These are phyloP conservation scores for Epithemia pelagica DNA, from an alignment of 108 stramenopile genomes.

Conservation along the genomic window DNA sequence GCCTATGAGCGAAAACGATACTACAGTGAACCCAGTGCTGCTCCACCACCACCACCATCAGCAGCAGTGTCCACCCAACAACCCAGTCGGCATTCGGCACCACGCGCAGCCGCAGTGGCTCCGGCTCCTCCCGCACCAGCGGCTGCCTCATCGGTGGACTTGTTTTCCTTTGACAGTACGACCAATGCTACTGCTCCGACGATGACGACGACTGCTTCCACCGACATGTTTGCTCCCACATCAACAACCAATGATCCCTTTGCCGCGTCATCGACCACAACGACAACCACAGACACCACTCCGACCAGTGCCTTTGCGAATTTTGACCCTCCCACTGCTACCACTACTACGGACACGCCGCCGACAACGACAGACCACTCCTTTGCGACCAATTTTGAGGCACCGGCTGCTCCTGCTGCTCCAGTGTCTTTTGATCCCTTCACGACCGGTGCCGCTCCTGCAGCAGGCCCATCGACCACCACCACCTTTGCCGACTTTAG, in stretches of 20 bases:
- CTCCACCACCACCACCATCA: neutral
- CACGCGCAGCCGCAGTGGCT: neutral
- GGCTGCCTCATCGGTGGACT: slow-evolving; percentile 32
- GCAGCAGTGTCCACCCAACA: neutral
- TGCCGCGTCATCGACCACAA: slow-evolving; percentile 1
- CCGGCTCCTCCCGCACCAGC: slow-evolving; percentile 18
- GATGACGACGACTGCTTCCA: too few species aligned
- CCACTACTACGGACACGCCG: slow-evolving; percentile 8
- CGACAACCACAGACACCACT: neutral
- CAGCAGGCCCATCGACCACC: neutral
- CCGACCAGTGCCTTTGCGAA: neutral
- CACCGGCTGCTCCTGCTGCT: slow-evolving; percentile 9
- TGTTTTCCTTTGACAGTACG: slow-evolving; percentile 45
- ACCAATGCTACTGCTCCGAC: slow-evolving; percentile 1
- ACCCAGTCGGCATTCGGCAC: neutral
- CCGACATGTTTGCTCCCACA: too few species aligned
- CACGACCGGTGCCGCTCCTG: slow-evolving; percentile 1
- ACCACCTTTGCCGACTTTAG: slow-evolving; percentile 10
- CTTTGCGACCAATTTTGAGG: neutral
- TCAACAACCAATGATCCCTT: slow-evolving; percentile 1
- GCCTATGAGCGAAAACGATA: slow-evolving; percentile 71
- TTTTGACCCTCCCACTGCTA: slow-evolving; percentile 5
- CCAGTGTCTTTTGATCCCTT: slow-evolving; percentile 26
- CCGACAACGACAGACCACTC: slow-evolving; percentile 4
- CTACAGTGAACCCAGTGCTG: slow-evolving; percentile 38